Percentiles rank a stretch among this genome's conserved stretches.
These are phyloP conservation scores for Apodospora peruviana DNA, from an alignment of 495 filamentous ascomycete species.

Conservation along the genomic window DNA sequence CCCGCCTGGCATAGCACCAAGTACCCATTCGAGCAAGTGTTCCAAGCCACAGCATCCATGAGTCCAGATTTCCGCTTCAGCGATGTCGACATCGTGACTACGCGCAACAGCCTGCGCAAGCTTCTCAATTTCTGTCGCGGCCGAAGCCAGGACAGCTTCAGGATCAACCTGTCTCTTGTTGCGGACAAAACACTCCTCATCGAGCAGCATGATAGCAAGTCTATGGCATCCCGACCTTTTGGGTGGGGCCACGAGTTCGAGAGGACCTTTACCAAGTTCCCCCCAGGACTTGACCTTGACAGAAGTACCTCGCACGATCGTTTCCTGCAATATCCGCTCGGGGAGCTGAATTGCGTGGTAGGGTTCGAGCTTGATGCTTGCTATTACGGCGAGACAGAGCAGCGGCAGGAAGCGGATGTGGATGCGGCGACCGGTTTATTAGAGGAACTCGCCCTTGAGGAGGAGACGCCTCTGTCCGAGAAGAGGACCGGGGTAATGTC, in stretches of 20 bases:
- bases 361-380: constrained; percentile 8
- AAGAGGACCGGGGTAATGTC: no score
- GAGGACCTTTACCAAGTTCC: not conserved
- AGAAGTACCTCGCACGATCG: constrained; percentile 3
- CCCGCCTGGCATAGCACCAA: not conserved
- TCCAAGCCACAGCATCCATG: constrained; percentile 6
- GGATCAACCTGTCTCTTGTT: constrained; percentile 6
- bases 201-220: not conserved
- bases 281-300: constrained; percentile 1
- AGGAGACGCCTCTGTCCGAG: not conserved
- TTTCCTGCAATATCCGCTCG: constrained; percentile 2
- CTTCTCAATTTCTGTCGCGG: constrained; percentile 5
- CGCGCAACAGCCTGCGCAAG: constrained; percentile 10
- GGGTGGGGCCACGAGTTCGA: constrained; percentile 8
- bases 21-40: constrained; percentile 4
- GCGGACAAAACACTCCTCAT: constrained; percentile 6
- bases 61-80: constrained; percentile 7
- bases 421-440: not conserved
- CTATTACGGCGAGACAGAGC: not conserved
- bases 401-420: not conserved
- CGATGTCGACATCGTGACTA: constrained; percentile 4
- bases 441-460: not conserved
- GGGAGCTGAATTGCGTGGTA: constrained; percentile 1
- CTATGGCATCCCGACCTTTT: not conserved
- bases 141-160: constrained; percentile 2